Evolutionary conservation across 441 rosid genomes (phyloP), one percentile per base, ranked within the genome.

Genomic region (Populus hybrid): DNA sequence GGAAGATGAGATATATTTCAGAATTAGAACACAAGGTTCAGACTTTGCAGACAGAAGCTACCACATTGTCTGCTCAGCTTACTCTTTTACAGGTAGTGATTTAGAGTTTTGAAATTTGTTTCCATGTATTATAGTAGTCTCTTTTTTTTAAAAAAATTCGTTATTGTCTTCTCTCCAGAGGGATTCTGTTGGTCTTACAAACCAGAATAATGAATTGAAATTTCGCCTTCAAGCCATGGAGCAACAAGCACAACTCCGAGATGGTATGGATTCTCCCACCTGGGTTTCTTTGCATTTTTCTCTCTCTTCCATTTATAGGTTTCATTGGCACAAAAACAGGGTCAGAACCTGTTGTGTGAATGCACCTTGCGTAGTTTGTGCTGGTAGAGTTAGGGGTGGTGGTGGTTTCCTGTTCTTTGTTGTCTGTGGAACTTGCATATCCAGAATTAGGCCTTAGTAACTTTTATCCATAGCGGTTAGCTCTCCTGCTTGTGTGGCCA

Each of bases 1-100:
- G 98, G 85, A 96, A 94, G 88, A 92, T 93, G 98, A 87, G 93
- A 46, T 94, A 96, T 78, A 94, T 94, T 59, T 89, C 92, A 0
- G 98, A 94, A 86, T 80, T 94, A 84, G 98, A 96, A 80, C 99
- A 96, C 82, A 96, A 94, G 84, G 99, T 96, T 77, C 99, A 96
- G 86, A 94, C 99, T 66, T 87, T 96, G 76, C 99, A 96, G 88
- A 94, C 96, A 5, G 98, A 96, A 83, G 98, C 98, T 46, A 96
- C 98, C 30, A 93, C 99, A 42, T 85, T 96, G 85, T 96, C 99
- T 81, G 98, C 98, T 26, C 99, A 94, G 85, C 92, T 94, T 76
- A 96, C 98, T 0, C 94, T 89, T 79, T 81, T 96, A 30, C 98
- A 96, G 95, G 99, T 96, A 42, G 78, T 46, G 14, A 35, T 78